phyloP scores from a whole-genome alignment of 768 basidiomycete genomes.

The Lactarius tabidus region DNA sequence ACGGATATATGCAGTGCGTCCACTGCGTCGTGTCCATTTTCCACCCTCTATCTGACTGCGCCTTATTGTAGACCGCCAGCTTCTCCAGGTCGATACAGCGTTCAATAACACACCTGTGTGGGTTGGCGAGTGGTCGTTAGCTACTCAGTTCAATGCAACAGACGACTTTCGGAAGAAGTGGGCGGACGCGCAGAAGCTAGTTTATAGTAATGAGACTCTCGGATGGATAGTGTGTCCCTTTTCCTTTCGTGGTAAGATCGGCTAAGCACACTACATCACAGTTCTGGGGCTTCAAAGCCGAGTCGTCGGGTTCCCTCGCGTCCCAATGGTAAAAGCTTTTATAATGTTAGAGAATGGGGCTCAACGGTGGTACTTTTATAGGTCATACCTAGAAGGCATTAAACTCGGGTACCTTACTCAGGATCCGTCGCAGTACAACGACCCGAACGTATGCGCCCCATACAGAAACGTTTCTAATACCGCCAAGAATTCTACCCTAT shows the following conservation, averaged over 20 bases:
- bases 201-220: slow-evolving; percentile 52
- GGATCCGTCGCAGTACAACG: slow-evolving; percentile 52
- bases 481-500: background rate
- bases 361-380: slow-evolving; percentile 29
- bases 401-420: slow-evolving; percentile 56
- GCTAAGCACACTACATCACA: slow-evolving; percentile 21
- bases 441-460: slow-evolving; percentile 61
- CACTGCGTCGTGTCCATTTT: background rate
- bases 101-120: slow-evolving; percentile 45
- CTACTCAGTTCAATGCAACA: slow-evolving; percentile 61
- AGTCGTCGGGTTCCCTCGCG: slow-evolving; percentile 48
- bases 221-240: slow-evolving; percentile 60
- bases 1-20: slow-evolving; percentile 63
- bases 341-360: background rate
- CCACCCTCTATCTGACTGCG: background rate
- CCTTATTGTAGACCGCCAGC: slow-evolving; percentile 48
- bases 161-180: slow-evolving; percentile 59
- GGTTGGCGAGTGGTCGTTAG: slow-evolving; percentile 59
- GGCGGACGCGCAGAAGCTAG: slow-evolving; percentile 73
- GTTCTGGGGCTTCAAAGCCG: slow-evolving; percentile 77
- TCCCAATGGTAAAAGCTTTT: slow-evolving; percentile 55
- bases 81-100: slow-evolving; percentile 46
- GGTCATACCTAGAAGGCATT: slow-evolving; percentile 69
- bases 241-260: background rate
- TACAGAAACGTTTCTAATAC: slow-evolving; percentile 33